phyloP scores from a whole-genome alignment of 2,329 filamentous ascomycete species.

The Trichophyton benhamiae region DNA sequence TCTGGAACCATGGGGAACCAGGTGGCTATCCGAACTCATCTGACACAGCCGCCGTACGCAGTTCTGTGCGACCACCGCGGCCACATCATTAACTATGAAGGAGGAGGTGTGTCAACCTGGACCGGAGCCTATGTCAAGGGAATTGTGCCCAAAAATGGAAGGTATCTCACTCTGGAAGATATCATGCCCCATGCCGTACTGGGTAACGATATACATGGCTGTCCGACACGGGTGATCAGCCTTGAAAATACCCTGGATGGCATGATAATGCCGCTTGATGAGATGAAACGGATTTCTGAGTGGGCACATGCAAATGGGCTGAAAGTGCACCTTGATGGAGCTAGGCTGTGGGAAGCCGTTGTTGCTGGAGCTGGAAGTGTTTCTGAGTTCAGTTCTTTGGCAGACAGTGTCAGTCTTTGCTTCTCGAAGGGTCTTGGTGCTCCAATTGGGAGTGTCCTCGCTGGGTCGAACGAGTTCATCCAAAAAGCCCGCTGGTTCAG shows the following conservation, averaged over 20 bases:
- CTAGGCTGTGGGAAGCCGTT: conserved; percentile 70
- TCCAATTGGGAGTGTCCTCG: conserved; percentile 64
- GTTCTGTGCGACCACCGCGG: conserved; percentile 67
- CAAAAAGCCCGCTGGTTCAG: conserved; percentile 61
- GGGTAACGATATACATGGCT: conserved; percentile 59
- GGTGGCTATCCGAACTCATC: conserved; percentile 63
- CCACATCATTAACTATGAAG: conserved; percentile 59
- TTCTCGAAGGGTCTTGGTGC: conserved; percentile 76
- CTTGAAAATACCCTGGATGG: conserved; percentile 80
- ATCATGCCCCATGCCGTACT: conserved; percentile 53
- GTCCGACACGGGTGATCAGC: conserved; percentile 68
- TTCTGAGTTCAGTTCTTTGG: conserved; percentile 53
- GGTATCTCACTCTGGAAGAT: conserved; percentile 66
- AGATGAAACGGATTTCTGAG: conserved; percentile 54
- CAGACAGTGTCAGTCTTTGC: conserved; percentile 65
- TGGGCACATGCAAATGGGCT: conserved; percentile 57
- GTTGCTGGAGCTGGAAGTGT: conserved; percentile 56
- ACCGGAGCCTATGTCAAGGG: conserved; percentile 58
- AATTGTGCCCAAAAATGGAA: conserved; percentile 56
- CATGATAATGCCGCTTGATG: conserved; percentile 61
- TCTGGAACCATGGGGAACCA: conserved; percentile 95
- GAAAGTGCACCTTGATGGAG: conserved; percentile 65
- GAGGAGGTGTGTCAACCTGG: conserved; percentile 56
- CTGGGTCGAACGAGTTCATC: conserved; percentile 47
- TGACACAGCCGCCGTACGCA: conserved; percentile 66